Evolutionary conservation across 2,329 filamentous ascomycete species (phyloP).

Genomic region (Calycina marina): DNA sequence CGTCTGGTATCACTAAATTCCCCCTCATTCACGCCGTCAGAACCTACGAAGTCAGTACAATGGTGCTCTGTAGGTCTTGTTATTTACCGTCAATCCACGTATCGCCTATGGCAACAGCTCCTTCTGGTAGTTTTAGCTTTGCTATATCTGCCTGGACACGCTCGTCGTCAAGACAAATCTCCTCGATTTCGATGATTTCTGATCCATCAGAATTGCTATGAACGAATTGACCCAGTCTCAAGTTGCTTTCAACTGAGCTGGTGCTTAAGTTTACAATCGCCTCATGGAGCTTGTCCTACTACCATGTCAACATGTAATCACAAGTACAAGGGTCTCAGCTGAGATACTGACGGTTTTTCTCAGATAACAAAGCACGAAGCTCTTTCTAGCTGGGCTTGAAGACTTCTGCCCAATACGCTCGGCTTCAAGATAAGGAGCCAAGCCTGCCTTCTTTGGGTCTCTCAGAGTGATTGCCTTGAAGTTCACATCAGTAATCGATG

Average conservation of each 20-base stretch:
- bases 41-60: conserved; percentile 23
- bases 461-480: conserved; percentile 49
- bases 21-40: conserved; percentile 34
- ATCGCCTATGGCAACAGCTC: conserved; percentile 42
- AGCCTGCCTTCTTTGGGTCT: conserved; percentile 38
- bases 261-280: conserved; percentile 37
- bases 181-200: conserved; percentile 44
- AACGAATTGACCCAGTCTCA: conserved; percentile 40
- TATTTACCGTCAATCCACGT: conserved; percentile 47
- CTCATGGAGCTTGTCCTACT: conserved; percentile 48
- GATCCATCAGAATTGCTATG: conserved; percentile 45
- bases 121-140: conserved; percentile 46
- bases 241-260: conserved; percentile 37
- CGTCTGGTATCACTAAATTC: conserved; percentile 29
- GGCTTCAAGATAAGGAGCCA: conserved; percentile 34
- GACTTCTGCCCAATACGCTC: conserved; percentile 28
- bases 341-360: conserved; percentile 38
- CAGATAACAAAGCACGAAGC: conserved; percentile 43
- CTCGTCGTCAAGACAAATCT: conserved; percentile 36
- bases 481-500: conserved; percentile 36
- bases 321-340: neutral
- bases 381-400: conserved; percentile 32
- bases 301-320: neutral
- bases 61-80: neutral
- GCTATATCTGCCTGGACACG: conserved; percentile 43